Base-by-base conservation (phyloP, 257 asterid species). In the Cinchona pubescens region DNA sequence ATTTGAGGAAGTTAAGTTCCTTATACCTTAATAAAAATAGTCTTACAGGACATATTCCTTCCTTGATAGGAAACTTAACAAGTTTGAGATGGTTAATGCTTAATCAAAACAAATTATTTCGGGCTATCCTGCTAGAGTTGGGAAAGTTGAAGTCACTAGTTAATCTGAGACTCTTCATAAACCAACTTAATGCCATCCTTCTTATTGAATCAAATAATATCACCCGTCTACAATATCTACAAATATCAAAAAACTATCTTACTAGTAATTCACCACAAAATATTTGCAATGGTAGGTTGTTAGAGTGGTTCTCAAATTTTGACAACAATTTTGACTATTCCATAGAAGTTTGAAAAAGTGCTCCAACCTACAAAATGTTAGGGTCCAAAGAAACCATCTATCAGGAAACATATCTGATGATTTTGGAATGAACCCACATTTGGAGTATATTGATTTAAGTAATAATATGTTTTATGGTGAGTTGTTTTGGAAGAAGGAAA, bases 371-470 rank as follows among this genome's bases (percentile, higher is more conserved):
- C 65, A n/a, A n/a, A 55, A 79, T 53, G 56, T 84, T 37, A 37
- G 76, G 70, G 76, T 81, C 51, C 78, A 84, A 21, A 46, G 51
- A 15, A 84, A 84, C 76, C 69, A 67, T 29, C 53, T 84, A 8
- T 69, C 84, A 3, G 82, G 84, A 69, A 72, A 79, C 55, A 30
- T 82, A 37, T 75, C 74, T 25, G 82, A 81, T 74, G 82, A 34
- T 43, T 68, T 79, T 32, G 88, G 86, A 29, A 59, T 65, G 35
- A 79, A 76, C 67, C 86, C 88, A 12, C 49, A 78, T n/a, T n/a
- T n/a, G n/a, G n/a, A n/a, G n/a, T n/a, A n/a, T n/a, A n/a, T n/a
- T n/a, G n/a, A n/a, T n/a, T 46, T 19, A 77, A 19, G 35, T 35
- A 68, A 45, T n/a, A n/a, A n/a, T n/a, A n/a, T n/a, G n/a, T n/a